Evolutionary conservation across 768 basidiomycete genomes (phyloP).

Genomic region (Amanita pseudoporphyria): DNA sequence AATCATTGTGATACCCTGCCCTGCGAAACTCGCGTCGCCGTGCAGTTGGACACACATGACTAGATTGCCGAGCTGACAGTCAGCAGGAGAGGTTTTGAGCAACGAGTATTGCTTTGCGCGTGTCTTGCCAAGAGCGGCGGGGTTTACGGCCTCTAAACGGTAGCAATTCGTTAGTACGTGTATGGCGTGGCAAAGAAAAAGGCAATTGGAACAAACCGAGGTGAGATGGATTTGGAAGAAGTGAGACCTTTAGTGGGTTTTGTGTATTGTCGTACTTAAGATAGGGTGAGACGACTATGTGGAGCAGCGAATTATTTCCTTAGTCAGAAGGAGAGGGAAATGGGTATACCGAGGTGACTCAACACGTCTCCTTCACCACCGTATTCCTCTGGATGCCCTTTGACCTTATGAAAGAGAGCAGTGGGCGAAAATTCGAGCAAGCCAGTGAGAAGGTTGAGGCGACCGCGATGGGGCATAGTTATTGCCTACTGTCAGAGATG

Average conservation of each 20-base stretch:
- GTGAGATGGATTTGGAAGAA: slow-evolving; percentile 77
- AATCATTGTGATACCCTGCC: slow-evolving; percentile 46
- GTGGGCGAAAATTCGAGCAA: slow-evolving; percentile 58
- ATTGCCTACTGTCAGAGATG: neutral
- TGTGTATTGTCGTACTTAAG: slow-evolving; percentile 44
- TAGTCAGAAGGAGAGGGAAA: neutral
- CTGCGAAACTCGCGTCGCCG: slow-evolving; percentile 87
- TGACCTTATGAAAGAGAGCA: slow-evolving; percentile 81
- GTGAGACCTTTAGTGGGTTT: slow-evolving; percentile 55
- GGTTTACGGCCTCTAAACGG: slow-evolving; percentile 72
- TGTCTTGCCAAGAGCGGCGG: slow-evolving; percentile 82
- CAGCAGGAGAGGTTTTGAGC: slow-evolving; percentile 49
- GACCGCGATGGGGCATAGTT: slow-evolving; percentile 85
- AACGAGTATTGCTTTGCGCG: slow-evolving; percentile 86
- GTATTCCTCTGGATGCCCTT: slow-evolving; percentile 59
- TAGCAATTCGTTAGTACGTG: neutral
- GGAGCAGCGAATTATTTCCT: neutral
- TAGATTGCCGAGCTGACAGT: slow-evolving; percentile 50
- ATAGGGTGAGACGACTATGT: slow-evolving; percentile 54
- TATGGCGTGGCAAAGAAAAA: neutral
- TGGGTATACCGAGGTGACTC: slow-evolving; percentile 60
- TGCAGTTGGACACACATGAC: slow-evolving; percentile 89
- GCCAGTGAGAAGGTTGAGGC: slow-evolving; percentile 77
- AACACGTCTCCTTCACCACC: slow-evolving; percentile 78
- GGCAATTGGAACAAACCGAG: slow-evolving; percentile 45